Percentiles rank a stretch among this genome's conserved stretches.
phyloP scores from a whole-genome alignment of 192 early-diverging fungal species.

The Diversispora epigaea region DNA sequence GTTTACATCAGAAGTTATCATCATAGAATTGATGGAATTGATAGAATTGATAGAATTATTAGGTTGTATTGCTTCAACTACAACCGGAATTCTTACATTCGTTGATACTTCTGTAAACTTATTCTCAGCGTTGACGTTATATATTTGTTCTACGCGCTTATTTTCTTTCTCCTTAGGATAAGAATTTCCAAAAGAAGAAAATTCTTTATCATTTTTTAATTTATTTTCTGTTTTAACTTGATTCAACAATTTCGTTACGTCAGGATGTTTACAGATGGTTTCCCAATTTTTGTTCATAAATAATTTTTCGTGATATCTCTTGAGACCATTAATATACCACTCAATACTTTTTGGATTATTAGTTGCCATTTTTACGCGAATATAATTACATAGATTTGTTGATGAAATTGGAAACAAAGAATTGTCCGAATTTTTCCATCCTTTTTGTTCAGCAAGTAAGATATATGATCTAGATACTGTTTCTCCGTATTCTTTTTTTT shows the following conservation, averaged over 20 bases:
- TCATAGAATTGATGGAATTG: too few relatives aligned
- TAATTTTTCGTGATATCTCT: constrained; percentile 13
- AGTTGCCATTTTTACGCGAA: constrained; percentile 3
- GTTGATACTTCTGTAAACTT: too few relatives aligned
- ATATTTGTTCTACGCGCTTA: background rate
- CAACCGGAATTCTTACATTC: too few relatives aligned
- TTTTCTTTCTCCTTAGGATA: too few relatives aligned
- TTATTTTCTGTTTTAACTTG: constrained; percentile 7
- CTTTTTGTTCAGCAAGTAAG: background rate
- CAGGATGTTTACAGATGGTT: constrained; percentile 16
- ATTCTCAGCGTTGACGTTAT: background rate
- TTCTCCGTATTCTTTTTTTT: background rate
- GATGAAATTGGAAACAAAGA: constrained; percentile 17
- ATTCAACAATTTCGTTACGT: background rate
- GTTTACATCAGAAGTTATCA: too few relatives aligned
- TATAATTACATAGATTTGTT: constrained; percentile 1
- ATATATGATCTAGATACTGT: constrained; percentile 15
- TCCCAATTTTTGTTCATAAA: constrained; percentile 17
- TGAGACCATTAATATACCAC: constrained; percentile 23
- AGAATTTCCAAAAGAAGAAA: background rate
- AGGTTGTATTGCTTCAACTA: too few relatives aligned
- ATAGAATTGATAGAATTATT: too few relatives aligned
- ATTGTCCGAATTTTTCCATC: constrained; percentile 15
- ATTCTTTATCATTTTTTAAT: background rate
- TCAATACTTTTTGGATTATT: constrained; percentile 19